Evolutionary conservation across 768 basidiomycete species (phyloP), one percentile per base, ranked within the genome.

Genomic region (Myochromella boudieri): DNA sequence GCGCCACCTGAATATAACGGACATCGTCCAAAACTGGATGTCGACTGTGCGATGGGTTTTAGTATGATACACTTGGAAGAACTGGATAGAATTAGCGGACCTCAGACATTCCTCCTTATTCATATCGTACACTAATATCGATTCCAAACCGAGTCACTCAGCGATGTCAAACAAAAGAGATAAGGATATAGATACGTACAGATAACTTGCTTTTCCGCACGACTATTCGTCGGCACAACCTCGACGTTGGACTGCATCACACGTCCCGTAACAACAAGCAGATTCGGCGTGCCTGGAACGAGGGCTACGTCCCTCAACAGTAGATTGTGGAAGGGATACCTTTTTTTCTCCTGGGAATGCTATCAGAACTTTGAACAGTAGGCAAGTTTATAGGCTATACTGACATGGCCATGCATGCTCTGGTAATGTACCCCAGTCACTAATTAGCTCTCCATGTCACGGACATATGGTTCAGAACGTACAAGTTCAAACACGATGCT

Each of bases 401-500:
- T n/a, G 6, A 34, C 33, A 6, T 34, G 33, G 14, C 33, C 33
- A n/a, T 34, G 14, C 33, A n/a, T 34, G 18, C 14, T n/a, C 33
- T 34, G 33, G 5, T 7, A 6, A 6, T 6, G 6, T 6, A 6
- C 6, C 14, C 18, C 33, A 34, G 33, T 6, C 33, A n/a, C 6
- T 34, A 20, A 18, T 20, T n/a, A n/a, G n/a, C n/a, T n/a, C n/a
- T n/a, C n/a, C n/a, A n/a, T n/a, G n/a, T 42, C 45, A 22, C 48
- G 11, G 14, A 28, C 46, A 7, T 18, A 42, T 14, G 1, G 40
- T 37, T 33, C 40, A 18, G 21, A 21, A 10, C 46, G 37, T 24
- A 52, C 51, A 11, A 52, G 20, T 40, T 21, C 32, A 14, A 38
- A 37, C 11, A 52, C 44, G n/a, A 28, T 14, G 37, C 28, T 44